Evolutionary conservation across 345 rosid genomes (phyloP).

Genomic region (Carallia brachiata): DNA sequence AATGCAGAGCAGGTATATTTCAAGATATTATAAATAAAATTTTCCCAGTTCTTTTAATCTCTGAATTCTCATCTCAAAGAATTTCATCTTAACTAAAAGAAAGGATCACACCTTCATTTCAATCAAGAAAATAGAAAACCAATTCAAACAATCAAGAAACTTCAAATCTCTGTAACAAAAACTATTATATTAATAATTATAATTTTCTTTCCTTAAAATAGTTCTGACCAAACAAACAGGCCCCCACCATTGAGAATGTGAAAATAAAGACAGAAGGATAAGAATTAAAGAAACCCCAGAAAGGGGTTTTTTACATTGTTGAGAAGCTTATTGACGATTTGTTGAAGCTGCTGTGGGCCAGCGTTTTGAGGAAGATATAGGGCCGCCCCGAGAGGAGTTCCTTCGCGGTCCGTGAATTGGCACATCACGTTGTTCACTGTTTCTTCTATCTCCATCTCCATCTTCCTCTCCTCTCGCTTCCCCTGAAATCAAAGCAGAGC

Average conservation of each 20-base stretch:
- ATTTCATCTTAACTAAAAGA: too few species aligned
- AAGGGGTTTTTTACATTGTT: conserved; percentile 42
- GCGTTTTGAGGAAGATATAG: conserved; percentile 80
- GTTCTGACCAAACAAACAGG: not conserved
- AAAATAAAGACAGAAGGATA: not conserved
- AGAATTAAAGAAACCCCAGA: not conserved
- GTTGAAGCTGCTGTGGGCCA: conserved; percentile 78
- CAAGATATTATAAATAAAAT: too few species aligned
- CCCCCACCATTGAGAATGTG: not conserved
- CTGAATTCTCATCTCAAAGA: too few species aligned
- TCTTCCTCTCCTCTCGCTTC: not conserved
- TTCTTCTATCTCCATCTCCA: conserved; percentile 31
- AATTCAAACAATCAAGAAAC: too few species aligned
- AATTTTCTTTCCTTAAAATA: not conserved
- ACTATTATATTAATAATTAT: too few species aligned
- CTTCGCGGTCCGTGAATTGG: conserved; percentile 80
- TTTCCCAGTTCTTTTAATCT: too few species aligned
- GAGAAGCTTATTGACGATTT: conserved; percentile 82
- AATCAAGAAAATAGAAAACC: too few species aligned
- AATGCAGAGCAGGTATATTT: too few species aligned
- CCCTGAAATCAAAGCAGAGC: not conserved
- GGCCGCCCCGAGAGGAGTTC: conserved; percentile 59
- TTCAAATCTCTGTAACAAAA: too few species aligned
- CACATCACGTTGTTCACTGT: conserved; percentile 55
- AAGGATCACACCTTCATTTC: too few species aligned